Base-by-base conservation (phyloP, 352 stramenopile species). In the Globisporangium takayamanum region DNA sequence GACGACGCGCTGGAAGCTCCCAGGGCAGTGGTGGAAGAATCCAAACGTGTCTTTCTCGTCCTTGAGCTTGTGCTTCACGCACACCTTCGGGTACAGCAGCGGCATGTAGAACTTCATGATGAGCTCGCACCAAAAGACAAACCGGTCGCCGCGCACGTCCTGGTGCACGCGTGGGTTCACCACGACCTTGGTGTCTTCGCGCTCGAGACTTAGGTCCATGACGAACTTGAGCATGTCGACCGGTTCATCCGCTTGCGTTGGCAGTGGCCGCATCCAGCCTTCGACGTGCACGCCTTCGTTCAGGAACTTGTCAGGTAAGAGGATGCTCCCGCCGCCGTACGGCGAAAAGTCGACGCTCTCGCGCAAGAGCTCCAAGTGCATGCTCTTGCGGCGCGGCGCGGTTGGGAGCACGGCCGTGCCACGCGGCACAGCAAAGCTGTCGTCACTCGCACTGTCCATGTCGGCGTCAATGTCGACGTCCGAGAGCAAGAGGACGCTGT, bases 101-200 rank as follows among this genome's bases (percentile, higher is more conserved):
- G 86, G 86, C 86, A 95, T 95, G 61, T 92, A 95, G 53, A 89
- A 95, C 41, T 84, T 82, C 86, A 95, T 95, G 55, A 95, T 89
- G 12, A 95, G 66, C 26, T 93, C 79, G 25, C 76, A 72, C 86
- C 86, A 95, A 60, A 92, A 95, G 45, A 89, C 72, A 41, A 95
- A 95, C 2, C 86, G 73, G 53, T 94, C 81, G 22, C 70, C 71
- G n/a, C 73, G 70, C 11, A 66, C 59, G n/a, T 70, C 69, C 45
- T 75, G 64, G 45, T 79, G 78, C n/a, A 79, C 53, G 44, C 74
- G 84, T 1, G 67, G 64, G 45, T 87, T 66, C 5, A 57, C 44
- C 2, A 77, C 41, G 25, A 78, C 58, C 47, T 73, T 80, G 0
- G 69, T 44, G 14, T 90, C 80, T 55, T 93, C 80, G 20, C 73